Evolutionary conservation across 2,329 filamentous ascomycete species (phyloP).

Genomic region (Beauveria brongniartii): DNA sequence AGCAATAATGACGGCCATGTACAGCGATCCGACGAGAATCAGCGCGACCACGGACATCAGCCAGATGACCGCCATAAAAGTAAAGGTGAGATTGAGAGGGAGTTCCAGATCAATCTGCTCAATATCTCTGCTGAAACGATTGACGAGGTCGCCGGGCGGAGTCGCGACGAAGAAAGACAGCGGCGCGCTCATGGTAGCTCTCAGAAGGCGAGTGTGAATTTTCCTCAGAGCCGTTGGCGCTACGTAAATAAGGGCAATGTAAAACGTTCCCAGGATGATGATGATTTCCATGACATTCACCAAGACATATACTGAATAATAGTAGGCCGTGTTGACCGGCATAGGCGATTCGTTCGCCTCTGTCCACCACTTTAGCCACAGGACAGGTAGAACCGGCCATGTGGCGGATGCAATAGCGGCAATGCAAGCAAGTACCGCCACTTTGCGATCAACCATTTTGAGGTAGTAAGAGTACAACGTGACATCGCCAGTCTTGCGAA

Average conservation of each 20-base stretch:
- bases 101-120: constrained; percentile 29
- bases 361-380: constrained; percentile 21
- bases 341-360: constrained; percentile 14
- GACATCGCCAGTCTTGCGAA: constrained; percentile 13
- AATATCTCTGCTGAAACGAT: constrained; percentile 34
- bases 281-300: constrained; percentile 12
- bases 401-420: background rate
- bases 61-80: constrained; percentile 16
- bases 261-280: background rate
- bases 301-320: constrained; percentile 14
- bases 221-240: constrained; percentile 20
- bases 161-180: constrained; percentile 28
- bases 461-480: constrained; percentile 16
- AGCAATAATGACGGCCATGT: constrained; percentile 37
- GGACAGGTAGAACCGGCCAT: background rate
- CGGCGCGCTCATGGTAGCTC: constrained; percentile 24
- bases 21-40: constrained; percentile 37
- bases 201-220: constrained; percentile 17
- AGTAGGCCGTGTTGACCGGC: constrained; percentile 16
- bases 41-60: constrained; percentile 25
- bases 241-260: constrained; percentile 16
- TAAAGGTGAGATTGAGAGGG: constrained; percentile 22
- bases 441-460: background rate
- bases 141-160: constrained; percentile 26
- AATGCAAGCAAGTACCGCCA: background rate